phyloP scores from a whole-genome alignment of 305 asterid genomes.

The Solanum aculeatissimum region DNA sequence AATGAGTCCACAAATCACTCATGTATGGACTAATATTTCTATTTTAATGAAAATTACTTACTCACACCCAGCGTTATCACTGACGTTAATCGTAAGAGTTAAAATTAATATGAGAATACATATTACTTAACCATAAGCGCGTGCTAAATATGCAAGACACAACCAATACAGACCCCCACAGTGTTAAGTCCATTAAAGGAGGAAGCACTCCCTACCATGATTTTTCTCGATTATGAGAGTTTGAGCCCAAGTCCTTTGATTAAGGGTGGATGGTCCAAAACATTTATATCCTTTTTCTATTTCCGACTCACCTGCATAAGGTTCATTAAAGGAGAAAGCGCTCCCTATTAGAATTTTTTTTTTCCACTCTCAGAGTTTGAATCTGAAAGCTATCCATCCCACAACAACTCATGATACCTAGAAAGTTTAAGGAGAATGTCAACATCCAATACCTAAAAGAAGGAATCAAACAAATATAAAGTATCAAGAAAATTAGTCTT shows the following conservation, averaged over 20 bases:
- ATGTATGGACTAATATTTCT: neutral
- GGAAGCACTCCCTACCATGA: neutral
- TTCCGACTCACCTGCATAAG: neutral
- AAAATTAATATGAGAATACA: neutral
- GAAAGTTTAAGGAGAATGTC: neutral
- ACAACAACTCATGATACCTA: neutral
- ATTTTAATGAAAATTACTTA: neutral
- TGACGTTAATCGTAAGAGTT: neutral
- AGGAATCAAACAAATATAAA: neutral
- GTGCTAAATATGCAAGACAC: neutral
- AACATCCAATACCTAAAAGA: neutral
- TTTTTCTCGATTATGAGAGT: neutral
- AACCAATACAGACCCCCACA: neutral
- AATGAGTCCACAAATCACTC: neutral
- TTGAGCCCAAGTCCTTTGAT: neutral
- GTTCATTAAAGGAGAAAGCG: neutral
- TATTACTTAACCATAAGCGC: neutral
- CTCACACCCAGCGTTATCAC: neutral
- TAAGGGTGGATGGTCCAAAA: neutral
- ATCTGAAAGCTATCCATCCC: neutral
- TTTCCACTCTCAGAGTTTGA: neutral
- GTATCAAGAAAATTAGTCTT: neutral
- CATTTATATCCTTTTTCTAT: too few relatives aligned
- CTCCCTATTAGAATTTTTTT: neutral
- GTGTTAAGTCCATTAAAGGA: neutral